These are phyloP conservation scores for Acanthamoeba triangularis DNA, from an alignment of 208 protist species.

Conservation along the genomic window DNA sequence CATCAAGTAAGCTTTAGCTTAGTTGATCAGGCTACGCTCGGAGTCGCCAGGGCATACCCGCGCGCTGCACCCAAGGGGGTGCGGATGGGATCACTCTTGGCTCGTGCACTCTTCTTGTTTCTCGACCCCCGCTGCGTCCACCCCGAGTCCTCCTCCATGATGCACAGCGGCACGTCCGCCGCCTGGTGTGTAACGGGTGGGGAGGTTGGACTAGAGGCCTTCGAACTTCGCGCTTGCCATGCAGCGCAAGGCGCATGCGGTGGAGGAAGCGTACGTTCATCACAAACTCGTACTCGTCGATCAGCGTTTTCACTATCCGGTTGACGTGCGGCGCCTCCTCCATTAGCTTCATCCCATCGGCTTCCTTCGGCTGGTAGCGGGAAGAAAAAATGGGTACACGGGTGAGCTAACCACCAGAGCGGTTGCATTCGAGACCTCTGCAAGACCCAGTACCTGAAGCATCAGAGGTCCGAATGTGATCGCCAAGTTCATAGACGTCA, in stretches of 20 bases:
- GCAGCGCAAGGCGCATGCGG: not conserved
- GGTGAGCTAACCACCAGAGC: not conserved
- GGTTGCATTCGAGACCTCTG: not conserved
- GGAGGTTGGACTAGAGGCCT: not conserved
- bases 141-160: conserved; percentile 18
- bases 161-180: conserved; percentile 11
- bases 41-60: not conserved
- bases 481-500: conserved; percentile 38
- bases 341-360: conserved; percentile 3
- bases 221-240: not conserved
- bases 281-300: conserved; percentile 62
- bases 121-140: not conserved
- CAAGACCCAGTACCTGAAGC: not conserved
- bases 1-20: not conserved
- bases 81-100: conserved; percentile 21
- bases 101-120: not conserved
- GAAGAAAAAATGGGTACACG: not conserved
- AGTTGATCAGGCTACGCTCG: not conserved
- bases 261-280: not conserved
- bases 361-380: not conserved
- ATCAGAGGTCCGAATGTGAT: conserved; percentile 45
- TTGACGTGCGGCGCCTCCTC: conserved; percentile 51
- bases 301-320: conserved; percentile 57
- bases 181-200: not conserved
- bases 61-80: not conserved